These are phyloP conservation scores for Fusarium aywerte DNA, from an alignment of 2,329 filamentous ascomycete genomes.

Conservation along the genomic window DNA sequence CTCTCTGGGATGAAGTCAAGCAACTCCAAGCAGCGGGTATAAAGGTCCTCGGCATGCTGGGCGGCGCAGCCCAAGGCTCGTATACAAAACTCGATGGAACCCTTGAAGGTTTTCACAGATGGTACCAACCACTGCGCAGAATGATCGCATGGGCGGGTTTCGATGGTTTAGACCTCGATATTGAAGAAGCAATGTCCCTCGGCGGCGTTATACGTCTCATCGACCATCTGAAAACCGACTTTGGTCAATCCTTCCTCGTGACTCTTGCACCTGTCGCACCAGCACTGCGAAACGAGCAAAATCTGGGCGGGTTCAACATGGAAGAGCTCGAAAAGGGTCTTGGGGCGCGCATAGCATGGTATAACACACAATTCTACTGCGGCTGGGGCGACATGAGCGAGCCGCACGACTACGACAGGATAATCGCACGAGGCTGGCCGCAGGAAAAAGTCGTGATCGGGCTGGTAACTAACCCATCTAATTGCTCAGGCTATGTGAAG, in stretches of 20 bases:
- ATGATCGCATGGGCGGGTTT: constrained; percentile 69
- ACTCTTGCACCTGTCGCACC: constrained; percentile 83
- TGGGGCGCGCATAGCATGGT: constrained; percentile 76
- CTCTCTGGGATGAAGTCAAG: constrained; percentile 79
- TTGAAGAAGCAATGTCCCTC: constrained; percentile 79
- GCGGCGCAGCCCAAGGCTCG: constrained; percentile 80
- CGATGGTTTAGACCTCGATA: constrained; percentile 78
- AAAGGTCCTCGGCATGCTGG: constrained; percentile 84
- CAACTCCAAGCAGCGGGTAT: constrained; percentile 77
- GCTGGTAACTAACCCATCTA: constrained; percentile 77
- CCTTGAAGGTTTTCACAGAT: constrained; percentile 73
- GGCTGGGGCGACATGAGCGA: constrained; percentile 73
- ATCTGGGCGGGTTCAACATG: constrained; percentile 84
- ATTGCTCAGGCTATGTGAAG: constrained; percentile 65
- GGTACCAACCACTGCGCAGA: constrained; percentile 74
- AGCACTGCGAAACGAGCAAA: constrained; percentile 65
- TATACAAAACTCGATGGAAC: constrained; percentile 67
- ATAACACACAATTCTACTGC: constrained; percentile 90
- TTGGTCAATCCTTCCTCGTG: constrained; percentile 75
- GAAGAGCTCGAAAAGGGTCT: constrained; percentile 72
- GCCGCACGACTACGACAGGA: constrained; percentile 56
- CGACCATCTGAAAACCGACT: constrained; percentile 72
- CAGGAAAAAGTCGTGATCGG: constrained; percentile 79
- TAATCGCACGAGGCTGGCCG: constrained; percentile 71
- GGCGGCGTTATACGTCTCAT: constrained; percentile 71